Percentiles rank a stretch among this genome's conserved stretches.
Conservation (phyloP, 2,329 filamentous ascomycete species). For the Curvularia sp. region DNA sequence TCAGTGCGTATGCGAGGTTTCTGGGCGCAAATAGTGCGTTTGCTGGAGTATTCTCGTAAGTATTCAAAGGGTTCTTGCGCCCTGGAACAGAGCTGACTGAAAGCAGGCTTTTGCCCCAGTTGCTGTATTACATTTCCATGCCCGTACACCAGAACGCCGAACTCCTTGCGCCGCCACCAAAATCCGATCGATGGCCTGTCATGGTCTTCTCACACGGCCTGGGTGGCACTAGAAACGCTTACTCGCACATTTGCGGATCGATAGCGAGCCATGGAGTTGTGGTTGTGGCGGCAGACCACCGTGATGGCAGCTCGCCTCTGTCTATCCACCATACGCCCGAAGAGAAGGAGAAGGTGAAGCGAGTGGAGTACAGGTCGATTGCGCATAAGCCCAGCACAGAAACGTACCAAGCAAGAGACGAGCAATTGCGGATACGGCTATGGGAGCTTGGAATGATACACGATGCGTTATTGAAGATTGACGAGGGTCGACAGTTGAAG, state of each 20-base stretch:
- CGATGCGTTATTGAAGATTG: slow-evolving; percentile 71
- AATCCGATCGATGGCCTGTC: slow-evolving; percentile 72
- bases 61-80: not conserved
- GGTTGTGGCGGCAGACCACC: slow-evolving; percentile 81
- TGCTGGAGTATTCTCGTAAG: slow-evolving; percentile 51
- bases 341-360: slow-evolving; percentile 49
- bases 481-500: slow-evolving; percentile 59
- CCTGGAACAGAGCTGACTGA: not conserved
- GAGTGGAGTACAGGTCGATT: slow-evolving; percentile 55
- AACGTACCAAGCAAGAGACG: slow-evolving; percentile 71
- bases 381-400: slow-evolving; percentile 70
- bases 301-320: slow-evolving; percentile 81
- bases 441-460: slow-evolving; percentile 80
- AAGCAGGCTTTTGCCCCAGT: slow-evolving; percentile 68
- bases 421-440: slow-evolving; percentile 74
- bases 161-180: slow-evolving; percentile 59
- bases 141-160: slow-evolving; percentile 75
- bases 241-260: slow-evolving; percentile 81
- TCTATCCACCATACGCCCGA: slow-evolving; percentile 70
- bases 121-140: slow-evolving; percentile 76
- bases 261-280: slow-evolving; percentile 82
- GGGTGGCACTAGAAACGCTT: slow-evolving; percentile 80
- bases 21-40: slow-evolving; percentile 67
- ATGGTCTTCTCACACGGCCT: slow-evolving; percentile 88
- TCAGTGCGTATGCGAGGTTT: slow-evolving; percentile 79